Base-by-base conservation (phyloP, 2,329 filamentous ascomycete species). In the Sclerotinia borealis region DNA sequence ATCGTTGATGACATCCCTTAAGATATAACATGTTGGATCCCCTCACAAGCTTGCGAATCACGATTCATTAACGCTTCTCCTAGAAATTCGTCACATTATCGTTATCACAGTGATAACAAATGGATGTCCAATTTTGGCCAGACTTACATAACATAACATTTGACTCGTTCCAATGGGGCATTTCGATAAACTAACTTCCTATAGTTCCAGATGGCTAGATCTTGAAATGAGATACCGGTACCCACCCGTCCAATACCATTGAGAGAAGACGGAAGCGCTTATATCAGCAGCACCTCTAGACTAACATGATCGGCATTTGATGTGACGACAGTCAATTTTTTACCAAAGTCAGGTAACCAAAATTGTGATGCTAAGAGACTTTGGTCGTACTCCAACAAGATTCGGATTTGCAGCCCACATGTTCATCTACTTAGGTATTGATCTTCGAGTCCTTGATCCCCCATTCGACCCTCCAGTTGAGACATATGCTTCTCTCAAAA, bases 21-120 rank as follows among this genome's bases (percentile, higher is more conserved):
- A n/a, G 25, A 8, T 41, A 58, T 48, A n/a, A 47, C 25, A 13
- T 61, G 48, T 60, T 48, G 45, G 25, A 60, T n/a, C 29, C 59
- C 27, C 48, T 61, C 49, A n/a, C n/a, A n/a, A n/a, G n/a, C n/a
- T n/a, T n/a, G n/a, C n/a, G n/a, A n/a, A n/a, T n/a, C n/a, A 61
- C 27, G 25, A 45, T 36, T 31, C 22, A 48, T 41, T 17, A 39
- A 25, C 4, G 48, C 22, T 51, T 51, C 31, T 31, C 31, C 34
- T 54, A 41, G 15, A 11, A 31, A 39, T 34, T 45, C 37, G 29
- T 56, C 54, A 56, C 54, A 45, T 34, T 19, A 17, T 45, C 27
- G 39, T 22, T 25, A 45, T 56, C 39, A 45, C 54, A 25, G 43
- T 29, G 29, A 45, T 45, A 45, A 34, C 39, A 37, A 34, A 45